Evolutionary conservation across 345 rosid genomes (phyloP), one percentile per base, ranked within the genome.

Genomic region (Cardamine chenopodiifolia): DNA sequence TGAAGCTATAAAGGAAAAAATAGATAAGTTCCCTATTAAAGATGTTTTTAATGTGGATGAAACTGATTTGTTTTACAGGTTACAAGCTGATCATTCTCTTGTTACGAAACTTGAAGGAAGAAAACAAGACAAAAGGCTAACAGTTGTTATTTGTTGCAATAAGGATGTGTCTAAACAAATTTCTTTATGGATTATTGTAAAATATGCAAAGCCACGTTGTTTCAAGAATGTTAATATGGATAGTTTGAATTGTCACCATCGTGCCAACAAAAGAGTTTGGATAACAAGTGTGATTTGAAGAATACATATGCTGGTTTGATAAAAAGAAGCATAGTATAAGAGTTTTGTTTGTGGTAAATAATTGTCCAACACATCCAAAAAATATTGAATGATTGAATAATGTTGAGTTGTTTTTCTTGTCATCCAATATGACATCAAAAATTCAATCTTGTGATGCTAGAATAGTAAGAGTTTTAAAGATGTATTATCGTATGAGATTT

Each of bases 11-110:
- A 25, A 34, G 17, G 29, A 26, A 52, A 52, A 52, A 4, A 52
- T 52, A 52, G 10, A 52, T 12, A 11, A 53, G 3, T 53, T 53
- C 4, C 1, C 28, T 23, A 23, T 23, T 31, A 53, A 53, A 53
- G n/a, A 17, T 47, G 49, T 62, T 39, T 37, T 17, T 47, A 47
- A 47, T 47, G n/a, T n/a, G 22, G 52, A 47, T 17, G 52, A 47
- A 47, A 47, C 52, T 23, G 35, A 35, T 62, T 62, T 62, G 50
- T 62, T 40, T 62, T 62, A 62, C 4, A 62, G 34, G 34, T 62
- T 62, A 62, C 52, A 62, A 62, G 52, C 7, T 39, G 52, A 40
- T 62, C 67, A 62, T 23, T 62, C 34, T 62, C 67, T 62, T 62
- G 32, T 35, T 62, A 62, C 67, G 4, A 62, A 40, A 37, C 29